Evolutionary conservation across 169 alveolate species (phyloP), one percentile per base, ranked within the genome.

Genomic region (Plasmodium gaboni): DNA sequence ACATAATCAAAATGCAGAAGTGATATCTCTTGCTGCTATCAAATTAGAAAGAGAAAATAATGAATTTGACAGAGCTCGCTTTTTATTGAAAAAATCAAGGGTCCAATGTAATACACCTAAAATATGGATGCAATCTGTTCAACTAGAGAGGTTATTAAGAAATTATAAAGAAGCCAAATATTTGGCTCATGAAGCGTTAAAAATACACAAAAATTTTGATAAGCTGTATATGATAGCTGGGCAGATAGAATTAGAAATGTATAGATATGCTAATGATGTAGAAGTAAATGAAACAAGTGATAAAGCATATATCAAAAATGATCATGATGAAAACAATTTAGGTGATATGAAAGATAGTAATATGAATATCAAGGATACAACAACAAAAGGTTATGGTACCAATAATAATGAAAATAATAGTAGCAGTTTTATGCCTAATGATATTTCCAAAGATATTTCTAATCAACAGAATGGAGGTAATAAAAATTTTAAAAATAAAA

Each of bases 161-260:
- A 93, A 95, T 44, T 93, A 94, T 80, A 78, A 60, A 13, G 93
- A 80, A 13, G 98, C 98, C 4, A 90, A 91, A 55, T 86, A 55
- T 1, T 76, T 96, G 7, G 93, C 93, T n/a, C 93, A 94, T 12
- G 92, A 95, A 73, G 98, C 97, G 6, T 73, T 95, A 17, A 69
- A 95, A 69, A 86, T 89, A 76, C 97, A 96, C 71, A 97, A 97
- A 12, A 53, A 87, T 88, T 96, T 93, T 55, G 97, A 96, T 26
- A 97, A 97, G 89, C 78, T 96, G 65, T 97, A 98, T 97, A 94
- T 97, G 97, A 96, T 97, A 32, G 96, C 96, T 0, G 99, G 98
- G 10, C 98, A 97, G 71, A 85, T 97, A 42, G 94, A 94, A 67
- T 89, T 95, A 69, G 98, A 95, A 69, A 46, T 50, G 48, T 92